These are phyloP conservation scores for Colletotrichum paranaense DNA, from an alignment of 2,329 filamentous ascomycete species.

Conservation along the genomic window DNA sequence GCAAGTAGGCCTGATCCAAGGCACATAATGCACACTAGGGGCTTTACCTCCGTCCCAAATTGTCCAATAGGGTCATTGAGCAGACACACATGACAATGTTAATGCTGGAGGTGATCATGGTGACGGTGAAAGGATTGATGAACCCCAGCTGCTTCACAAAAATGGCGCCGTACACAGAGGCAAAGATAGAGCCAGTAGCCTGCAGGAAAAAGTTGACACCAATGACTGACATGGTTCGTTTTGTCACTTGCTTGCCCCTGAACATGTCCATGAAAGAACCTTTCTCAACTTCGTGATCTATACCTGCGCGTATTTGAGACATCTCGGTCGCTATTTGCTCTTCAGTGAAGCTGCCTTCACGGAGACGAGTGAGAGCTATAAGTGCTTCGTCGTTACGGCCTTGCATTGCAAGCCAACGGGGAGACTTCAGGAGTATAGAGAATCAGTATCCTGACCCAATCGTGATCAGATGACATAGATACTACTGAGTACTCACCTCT, in stretches of 20 bases:
- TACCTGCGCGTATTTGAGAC: slow-evolving; percentile 34
- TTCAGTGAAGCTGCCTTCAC: slow-evolving; percentile 39
- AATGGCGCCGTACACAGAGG: slow-evolving; percentile 44
- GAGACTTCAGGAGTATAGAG: slow-evolving; percentile 22
- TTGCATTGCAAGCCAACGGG: slow-evolving; percentile 44
- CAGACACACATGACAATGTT: slow-evolving; percentile 35
- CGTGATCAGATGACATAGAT: too few relatives aligned
- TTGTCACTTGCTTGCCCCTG: slow-evolving; percentile 36
- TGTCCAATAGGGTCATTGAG: slow-evolving; percentile 37
- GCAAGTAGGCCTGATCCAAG: background rate
- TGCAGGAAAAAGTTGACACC: slow-evolving; percentile 46
- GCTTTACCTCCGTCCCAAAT: slow-evolving; percentile 34
- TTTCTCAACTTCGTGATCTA: slow-evolving; percentile 47
- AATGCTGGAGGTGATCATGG: slow-evolving; percentile 36
- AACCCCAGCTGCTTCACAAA: slow-evolving; percentile 43
- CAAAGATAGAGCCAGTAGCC: slow-evolving; percentile 43
- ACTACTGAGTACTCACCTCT: slow-evolving; percentile 32
- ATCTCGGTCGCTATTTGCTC: slow-evolving; percentile 39
- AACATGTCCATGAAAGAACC: slow-evolving; percentile 48
- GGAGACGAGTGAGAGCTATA: slow-evolving; percentile 39
- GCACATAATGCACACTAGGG: background rate
- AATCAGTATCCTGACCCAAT: too few relatives aligned
- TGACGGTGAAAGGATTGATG: slow-evolving; percentile 41
- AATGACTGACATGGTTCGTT: slow-evolving; percentile 41
- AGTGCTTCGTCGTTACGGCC: slow-evolving; percentile 44